A percentile compares a stretch with the other conserved stretches of the same genome.
phyloP scores from a whole-genome alignment of 75 land plant species.

The Isoetes taiwanensis region DNA sequence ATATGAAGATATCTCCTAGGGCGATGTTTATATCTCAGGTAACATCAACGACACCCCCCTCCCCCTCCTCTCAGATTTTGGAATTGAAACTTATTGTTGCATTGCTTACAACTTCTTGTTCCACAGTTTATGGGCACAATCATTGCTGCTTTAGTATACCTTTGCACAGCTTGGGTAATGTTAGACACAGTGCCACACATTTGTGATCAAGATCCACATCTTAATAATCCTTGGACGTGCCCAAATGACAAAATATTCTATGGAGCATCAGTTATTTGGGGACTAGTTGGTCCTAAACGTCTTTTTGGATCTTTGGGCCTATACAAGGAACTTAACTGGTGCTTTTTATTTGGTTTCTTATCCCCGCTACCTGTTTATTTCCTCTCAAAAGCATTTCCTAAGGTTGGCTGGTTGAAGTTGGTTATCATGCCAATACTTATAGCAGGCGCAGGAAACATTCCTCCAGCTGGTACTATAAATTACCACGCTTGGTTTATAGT shows the following conservation, averaged over 20 bases:
- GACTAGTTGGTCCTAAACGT: slow-evolving; percentile 36
- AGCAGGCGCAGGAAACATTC: slow-evolving; percentile 38
- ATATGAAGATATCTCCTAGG: slow-evolving; percentile 81
- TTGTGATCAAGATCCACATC: slow-evolving; percentile 19
- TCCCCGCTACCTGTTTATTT: slow-evolving; percentile 42
- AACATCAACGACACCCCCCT: too few species aligned
- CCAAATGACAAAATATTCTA: slow-evolving; percentile 27
- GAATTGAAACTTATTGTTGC: too few species aligned
- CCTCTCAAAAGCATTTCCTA: slow-evolving; percentile 21
- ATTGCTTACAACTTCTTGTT: too few species aligned
- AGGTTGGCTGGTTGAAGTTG: slow-evolving; percentile 29
- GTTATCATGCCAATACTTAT: slow-evolving; percentile 44
- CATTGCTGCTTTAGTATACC: slow-evolving; percentile 23
- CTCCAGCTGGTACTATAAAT: slow-evolving; percentile 39
- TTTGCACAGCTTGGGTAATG: slow-evolving; percentile 52
- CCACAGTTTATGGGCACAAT: slow-evolving; percentile 40
- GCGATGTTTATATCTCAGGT: slow-evolving; percentile 77
- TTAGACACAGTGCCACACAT: slow-evolving; percentile 21
- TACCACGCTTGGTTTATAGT: slow-evolving; percentile 34
- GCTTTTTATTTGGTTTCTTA: slow-evolving; percentile 37
- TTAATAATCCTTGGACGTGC: slow-evolving; percentile 42
- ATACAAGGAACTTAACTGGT: slow-evolving; percentile 32
- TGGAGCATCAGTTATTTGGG: slow-evolving; percentile 42
- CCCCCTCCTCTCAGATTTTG: too few species aligned
- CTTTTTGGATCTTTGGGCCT: slow-evolving; percentile 40